These are phyloP conservation scores for Alternaria consortialis DNA, from an alignment of 2,329 filamentous ascomycete genomes.

Conservation along the genomic window DNA sequence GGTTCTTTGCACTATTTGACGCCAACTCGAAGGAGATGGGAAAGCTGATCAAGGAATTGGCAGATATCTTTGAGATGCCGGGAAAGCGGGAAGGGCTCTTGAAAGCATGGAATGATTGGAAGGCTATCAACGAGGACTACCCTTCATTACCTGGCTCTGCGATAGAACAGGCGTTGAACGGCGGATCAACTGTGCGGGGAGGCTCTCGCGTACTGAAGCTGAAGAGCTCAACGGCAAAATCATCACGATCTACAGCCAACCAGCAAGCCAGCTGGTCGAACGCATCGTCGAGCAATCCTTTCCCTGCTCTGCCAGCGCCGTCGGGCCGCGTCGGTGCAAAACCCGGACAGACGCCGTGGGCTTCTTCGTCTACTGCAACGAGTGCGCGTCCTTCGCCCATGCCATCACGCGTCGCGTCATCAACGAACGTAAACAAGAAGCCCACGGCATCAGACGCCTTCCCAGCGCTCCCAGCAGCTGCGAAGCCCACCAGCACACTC, in stretches of 20 bases:
- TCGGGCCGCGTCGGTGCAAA: constrained; percentile 46
- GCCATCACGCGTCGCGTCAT: constrained; percentile 44
- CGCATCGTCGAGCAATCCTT: constrained; percentile 46
- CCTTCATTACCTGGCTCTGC: constrained; percentile 80
- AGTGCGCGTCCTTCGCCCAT: constrained; percentile 51
- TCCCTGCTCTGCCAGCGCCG: constrained; percentile 44
- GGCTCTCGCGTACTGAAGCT: constrained; percentile 71
- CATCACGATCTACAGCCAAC: constrained; percentile 67
- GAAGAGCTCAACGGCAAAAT: constrained; percentile 75
- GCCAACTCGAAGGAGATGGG: constrained; percentile 82
- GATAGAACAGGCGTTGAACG: constrained; percentile 53
- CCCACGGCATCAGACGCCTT: constrained; percentile 68
- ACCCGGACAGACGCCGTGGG: constrained; percentile 49
- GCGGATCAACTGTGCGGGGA: constrained; percentile 57
- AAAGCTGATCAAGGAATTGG: constrained; percentile 88
- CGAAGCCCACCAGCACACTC: constrained; percentile 69
- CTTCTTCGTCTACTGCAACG: constrained; percentile 38
- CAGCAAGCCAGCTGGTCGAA: constrained; percentile 67
- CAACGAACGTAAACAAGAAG: constrained; percentile 39
- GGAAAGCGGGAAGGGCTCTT: constrained; percentile 76
- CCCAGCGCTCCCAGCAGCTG: constrained; percentile 80
- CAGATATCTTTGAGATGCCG: constrained; percentile 89
- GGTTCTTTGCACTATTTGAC: constrained; percentile 87
- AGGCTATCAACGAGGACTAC: constrained; percentile 94
- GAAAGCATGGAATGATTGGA: constrained; percentile 93